Conservation (phyloP, 345 rosid genomes). For the Boechera retrofracta region DNA sequence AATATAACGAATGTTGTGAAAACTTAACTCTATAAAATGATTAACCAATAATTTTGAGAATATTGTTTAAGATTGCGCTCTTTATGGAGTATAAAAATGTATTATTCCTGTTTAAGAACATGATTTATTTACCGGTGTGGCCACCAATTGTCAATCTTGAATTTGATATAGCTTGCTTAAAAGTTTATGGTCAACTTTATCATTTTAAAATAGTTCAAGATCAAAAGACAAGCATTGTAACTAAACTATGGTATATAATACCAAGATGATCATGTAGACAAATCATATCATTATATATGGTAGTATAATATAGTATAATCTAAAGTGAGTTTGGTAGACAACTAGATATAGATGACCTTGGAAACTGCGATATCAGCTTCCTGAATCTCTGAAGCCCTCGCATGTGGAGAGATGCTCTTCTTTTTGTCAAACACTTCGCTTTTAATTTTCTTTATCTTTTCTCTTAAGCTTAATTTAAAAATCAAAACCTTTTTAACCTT, state of each 20-base stretch:
- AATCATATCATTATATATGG: not conserved
- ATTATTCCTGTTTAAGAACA: not conserved
- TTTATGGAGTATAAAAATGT: not conserved
- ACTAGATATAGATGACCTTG: slow-evolving; percentile 39
- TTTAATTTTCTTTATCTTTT: slow-evolving; percentile 13
- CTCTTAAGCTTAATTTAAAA: not conserved
- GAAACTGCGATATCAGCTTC: slow-evolving; percentile 41
- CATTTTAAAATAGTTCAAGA: not conserved
- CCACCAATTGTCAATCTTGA: slow-evolving; percentile 28
- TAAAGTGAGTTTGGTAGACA: slow-evolving; percentile 35
- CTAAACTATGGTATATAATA: slow-evolving; percentile 5
- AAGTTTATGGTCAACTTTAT: slow-evolving; percentile 14
- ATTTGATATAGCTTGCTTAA: slow-evolving; percentile 17
- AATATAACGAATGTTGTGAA: not conserved
- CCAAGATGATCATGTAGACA: slow-evolving; percentile 7
- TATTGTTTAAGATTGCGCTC: slow-evolving; percentile 10
- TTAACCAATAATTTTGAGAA: slow-evolving; percentile 1
- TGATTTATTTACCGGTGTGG: not conserved
- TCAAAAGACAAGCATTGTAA: slow-evolving; percentile 1
- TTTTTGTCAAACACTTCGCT: slow-evolving; percentile 39
- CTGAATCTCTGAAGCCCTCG: slow-evolving; percentile 38
- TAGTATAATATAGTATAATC: slow-evolving; percentile 7
- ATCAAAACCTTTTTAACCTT: slow-evolving; percentile 23
- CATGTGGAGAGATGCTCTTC: slow-evolving; percentile 47
- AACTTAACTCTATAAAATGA: slow-evolving; percentile 9